phyloP scores from a whole-genome alignment of 345 rosid genomes.

The Streptanthus diversifolius region DNA sequence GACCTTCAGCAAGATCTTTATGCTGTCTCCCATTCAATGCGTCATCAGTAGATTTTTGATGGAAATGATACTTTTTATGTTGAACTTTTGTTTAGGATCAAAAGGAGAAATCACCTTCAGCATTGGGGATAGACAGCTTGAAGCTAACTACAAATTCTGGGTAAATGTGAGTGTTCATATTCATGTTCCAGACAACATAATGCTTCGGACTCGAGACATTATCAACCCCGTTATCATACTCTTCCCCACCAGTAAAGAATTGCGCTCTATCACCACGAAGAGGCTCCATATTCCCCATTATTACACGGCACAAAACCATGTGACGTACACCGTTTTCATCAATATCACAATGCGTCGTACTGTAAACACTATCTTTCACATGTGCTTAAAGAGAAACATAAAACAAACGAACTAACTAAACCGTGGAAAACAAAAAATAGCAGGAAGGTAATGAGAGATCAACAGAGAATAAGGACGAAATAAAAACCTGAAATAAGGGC shows the following conservation, averaged over 20 bases:
- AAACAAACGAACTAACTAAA: background rate
- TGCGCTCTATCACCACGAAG: constrained; percentile 48
- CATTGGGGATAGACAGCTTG: constrained; percentile 51
- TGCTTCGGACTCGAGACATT: constrained; percentile 57
- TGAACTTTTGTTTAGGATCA: background rate
- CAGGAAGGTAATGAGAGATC: background rate
- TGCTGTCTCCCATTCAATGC: constrained; percentile 35
- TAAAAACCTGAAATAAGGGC: constrained; percentile 52
- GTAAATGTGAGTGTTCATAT: constrained; percentile 70
- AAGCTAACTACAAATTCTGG: constrained; percentile 91
- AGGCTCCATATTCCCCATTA: constrained; percentile 82
- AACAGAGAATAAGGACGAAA: background rate
- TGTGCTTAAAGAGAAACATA: constrained; percentile 13
- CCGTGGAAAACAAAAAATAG: background rate
- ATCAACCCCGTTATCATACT: constrained; percentile 83
- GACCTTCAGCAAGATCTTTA: constrained; percentile 16
- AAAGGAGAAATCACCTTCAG: constrained; percentile 36
- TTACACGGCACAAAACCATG: constrained; percentile 71
- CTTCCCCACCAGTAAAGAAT: constrained; percentile 46
- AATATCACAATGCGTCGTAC: constrained; percentile 75
- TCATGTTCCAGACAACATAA: constrained; percentile 76
- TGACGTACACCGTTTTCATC: constrained; percentile 74
- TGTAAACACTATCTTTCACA: constrained; percentile 39
- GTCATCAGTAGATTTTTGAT: constrained; percentile 34
- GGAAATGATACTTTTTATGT: background rate